These are phyloP conservation scores for Murraya koenigii DNA, from an alignment of 345 rosid genomes.

Conservation along the genomic window DNA sequence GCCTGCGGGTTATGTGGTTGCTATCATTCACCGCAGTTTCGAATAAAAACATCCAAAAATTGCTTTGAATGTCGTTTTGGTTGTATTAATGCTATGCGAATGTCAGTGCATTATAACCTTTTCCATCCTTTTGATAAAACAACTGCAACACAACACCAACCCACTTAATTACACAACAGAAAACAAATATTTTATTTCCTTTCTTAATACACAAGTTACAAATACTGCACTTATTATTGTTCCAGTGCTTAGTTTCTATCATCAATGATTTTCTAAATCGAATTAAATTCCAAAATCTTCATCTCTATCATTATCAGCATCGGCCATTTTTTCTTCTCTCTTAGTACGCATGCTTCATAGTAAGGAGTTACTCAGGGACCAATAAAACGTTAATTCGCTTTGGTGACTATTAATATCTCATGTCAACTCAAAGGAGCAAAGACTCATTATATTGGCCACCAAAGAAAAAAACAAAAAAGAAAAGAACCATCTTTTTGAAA, in stretches of 20 bases:
- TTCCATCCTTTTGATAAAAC: not conserved
- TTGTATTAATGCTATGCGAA: too few relatives aligned
- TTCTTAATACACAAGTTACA: not conserved
- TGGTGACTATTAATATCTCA: not conserved
- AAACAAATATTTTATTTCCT: not conserved
- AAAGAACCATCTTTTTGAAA: not conserved
- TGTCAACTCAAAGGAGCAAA: constrained; percentile 20
- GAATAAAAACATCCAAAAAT: not conserved
- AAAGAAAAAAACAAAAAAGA: not conserved
- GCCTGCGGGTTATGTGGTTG: constrained; percentile 5
- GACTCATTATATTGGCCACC: not conserved
- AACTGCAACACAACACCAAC: constrained; percentile 9
- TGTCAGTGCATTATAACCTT: not conserved
- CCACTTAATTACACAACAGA: not conserved
- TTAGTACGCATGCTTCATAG: constrained; percentile 40
- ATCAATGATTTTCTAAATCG: not conserved
- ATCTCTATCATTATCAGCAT: constrained; percentile 21
- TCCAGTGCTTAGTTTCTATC: not conserved
- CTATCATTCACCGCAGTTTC: not conserved
- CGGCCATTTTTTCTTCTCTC: not conserved
- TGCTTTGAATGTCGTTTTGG: constrained; percentile 8
- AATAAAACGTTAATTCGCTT: not conserved
- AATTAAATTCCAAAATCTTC: not conserved
- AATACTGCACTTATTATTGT: not conserved
- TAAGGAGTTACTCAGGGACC: not conserved